Evolutionary conservation across 352 stramenopile species (phyloP).

Genomic region (Pythium phragmitis): DNA sequence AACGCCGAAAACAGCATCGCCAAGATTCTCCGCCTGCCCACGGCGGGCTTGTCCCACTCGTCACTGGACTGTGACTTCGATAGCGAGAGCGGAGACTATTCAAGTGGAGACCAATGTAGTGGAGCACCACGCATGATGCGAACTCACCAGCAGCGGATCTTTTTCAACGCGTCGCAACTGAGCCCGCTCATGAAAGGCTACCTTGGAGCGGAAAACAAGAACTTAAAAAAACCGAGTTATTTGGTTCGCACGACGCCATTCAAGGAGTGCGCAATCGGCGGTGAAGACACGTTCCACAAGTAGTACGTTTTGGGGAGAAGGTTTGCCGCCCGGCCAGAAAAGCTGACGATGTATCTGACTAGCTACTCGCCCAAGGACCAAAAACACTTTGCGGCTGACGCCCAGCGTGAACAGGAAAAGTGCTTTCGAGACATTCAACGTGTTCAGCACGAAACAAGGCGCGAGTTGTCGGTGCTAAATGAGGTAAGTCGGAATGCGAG

Average conservation of each 20-base stretch:
- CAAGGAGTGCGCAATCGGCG: conserved; percentile 65
- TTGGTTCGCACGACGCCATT: conserved; percentile 75
- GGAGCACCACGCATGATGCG: conserved; percentile 28
- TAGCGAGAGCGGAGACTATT: background rate
- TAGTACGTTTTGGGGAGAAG: conserved; percentile 37
- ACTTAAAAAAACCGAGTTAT: conserved; percentile 66
- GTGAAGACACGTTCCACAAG: conserved; percentile 81
- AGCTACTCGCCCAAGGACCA: conserved; percentile 54
- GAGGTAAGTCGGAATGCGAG: conserved; percentile 34
- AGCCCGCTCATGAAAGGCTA: conserved; percentile 82
- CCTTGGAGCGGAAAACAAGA: conserved; percentile 54
- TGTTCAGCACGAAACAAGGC: conserved; percentile 52
- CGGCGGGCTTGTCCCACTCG: conserved; percentile 1
- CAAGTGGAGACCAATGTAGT: background rate
- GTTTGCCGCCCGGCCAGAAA: background rate
- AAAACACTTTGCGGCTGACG: conserved; percentile 43
- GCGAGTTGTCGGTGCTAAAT: conserved; percentile 54
- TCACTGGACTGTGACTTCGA: background rate
- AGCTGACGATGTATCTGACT: conserved; percentile 2
- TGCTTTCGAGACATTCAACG: conserved; percentile 58
- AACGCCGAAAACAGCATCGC: conserved; percentile 56
- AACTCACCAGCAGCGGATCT: conserved; percentile 60
- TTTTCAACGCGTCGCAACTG: conserved; percentile 82
- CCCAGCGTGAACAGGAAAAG: conserved; percentile 52
- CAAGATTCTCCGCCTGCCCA: conserved; percentile 44